Conservation (phyloP, 352 stramenopile species). For the Phytophthora foliorum region DNA sequence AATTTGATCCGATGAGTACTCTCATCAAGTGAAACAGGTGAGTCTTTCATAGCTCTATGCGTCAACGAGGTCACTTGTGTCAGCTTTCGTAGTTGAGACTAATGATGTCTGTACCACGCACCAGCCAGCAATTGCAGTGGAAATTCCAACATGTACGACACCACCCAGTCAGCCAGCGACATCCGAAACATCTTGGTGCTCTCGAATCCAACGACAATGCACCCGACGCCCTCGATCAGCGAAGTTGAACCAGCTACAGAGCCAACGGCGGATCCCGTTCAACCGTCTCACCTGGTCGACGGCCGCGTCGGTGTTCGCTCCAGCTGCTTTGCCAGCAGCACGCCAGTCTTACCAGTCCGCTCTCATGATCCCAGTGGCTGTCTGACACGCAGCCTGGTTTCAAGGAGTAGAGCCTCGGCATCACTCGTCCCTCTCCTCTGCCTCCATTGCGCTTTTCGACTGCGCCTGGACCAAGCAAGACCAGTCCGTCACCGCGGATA, state of each 20-base stretch:
- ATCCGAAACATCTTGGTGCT: slow-evolving; percentile 31
- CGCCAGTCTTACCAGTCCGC: slow-evolving; percentile 21
- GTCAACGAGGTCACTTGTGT: background rate
- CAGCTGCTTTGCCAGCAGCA: slow-evolving; percentile 38
- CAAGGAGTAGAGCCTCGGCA: slow-evolving; percentile 16
- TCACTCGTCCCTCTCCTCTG: slow-evolving; percentile 21
- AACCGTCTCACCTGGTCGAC: slow-evolving; percentile 27
- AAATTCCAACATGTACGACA: slow-evolving; percentile 1
- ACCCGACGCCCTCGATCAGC: background rate
- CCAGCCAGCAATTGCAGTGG: slow-evolving; percentile 11
- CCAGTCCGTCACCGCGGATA: slow-evolving; percentile 1
- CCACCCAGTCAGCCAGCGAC: background rate
- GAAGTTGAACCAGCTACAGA: slow-evolving; percentile 9
- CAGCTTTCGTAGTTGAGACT: background rate
- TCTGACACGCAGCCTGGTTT: slow-evolving; percentile 38
- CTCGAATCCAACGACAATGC: background rate
- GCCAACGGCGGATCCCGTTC: slow-evolving; percentile 1
- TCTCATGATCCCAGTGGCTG: slow-evolving; percentile 25
- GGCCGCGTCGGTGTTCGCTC: background rate
- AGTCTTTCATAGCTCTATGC: background rate
- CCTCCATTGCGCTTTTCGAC: slow-evolving; percentile 28
- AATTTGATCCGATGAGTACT: no score
- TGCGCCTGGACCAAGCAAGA: no score
- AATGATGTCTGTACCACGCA: slow-evolving; percentile 7
- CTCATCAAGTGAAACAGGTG: no score